Percentiles rank a stretch among this genome's conserved stretches.
Evolutionary conservation across 2,329 filamentous ascomycete species (phyloP).

Genomic region (Penicillium italicum): DNA sequence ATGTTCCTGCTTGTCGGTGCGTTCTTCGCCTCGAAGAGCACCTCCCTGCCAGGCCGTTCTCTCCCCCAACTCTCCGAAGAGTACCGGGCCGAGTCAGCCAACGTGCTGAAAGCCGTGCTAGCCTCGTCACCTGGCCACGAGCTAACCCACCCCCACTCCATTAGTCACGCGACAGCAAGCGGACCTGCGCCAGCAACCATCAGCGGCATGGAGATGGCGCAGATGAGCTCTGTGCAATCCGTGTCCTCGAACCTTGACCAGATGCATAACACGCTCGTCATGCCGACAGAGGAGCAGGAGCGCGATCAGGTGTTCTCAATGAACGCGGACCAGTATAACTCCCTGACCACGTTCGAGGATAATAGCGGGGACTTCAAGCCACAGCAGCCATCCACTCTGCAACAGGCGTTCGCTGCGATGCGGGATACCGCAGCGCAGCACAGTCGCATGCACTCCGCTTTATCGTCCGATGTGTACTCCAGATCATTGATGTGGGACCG

Average conservation of each 20-base stretch:
- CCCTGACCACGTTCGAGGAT: constrained; percentile 68
- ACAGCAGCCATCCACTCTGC: constrained; percentile 42
- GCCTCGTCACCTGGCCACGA: constrained; percentile 43
- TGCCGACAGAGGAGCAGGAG: constrained; percentile 78
- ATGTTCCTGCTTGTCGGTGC: constrained; percentile 97
- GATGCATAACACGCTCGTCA: constrained; percentile 65
- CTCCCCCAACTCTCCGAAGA: constrained; percentile 49
- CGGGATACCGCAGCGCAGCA: constrained; percentile 66
- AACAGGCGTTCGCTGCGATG: constrained; percentile 73
- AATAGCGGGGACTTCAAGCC: constrained; percentile 37
- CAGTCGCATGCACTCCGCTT: constrained; percentile 33
- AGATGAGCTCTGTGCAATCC: constrained; percentile 30
- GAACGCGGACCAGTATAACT: constrained; percentile 82
- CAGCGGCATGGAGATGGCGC: constrained; percentile 39
- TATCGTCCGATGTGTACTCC: constrained; percentile 81
- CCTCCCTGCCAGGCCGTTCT: constrained; percentile 57
- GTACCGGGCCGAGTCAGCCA: constrained; percentile 47
- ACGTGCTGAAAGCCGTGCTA: constrained; percentile 47
- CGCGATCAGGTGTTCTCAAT: constrained; percentile 85
- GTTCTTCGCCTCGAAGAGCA: constrained; percentile 85
- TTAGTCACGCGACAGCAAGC: constrained; percentile 31
- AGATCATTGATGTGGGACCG: constrained; percentile 91
- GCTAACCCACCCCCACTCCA: constrained; percentile 54
- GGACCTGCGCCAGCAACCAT: constrained; percentile 33
- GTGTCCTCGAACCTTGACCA: constrained; percentile 54